Percentiles rank a stretch among this genome's conserved stretches.
phyloP scores from a whole-genome alignment of 257 asterid genomes.

The Solanum lycopersicoides region DNA sequence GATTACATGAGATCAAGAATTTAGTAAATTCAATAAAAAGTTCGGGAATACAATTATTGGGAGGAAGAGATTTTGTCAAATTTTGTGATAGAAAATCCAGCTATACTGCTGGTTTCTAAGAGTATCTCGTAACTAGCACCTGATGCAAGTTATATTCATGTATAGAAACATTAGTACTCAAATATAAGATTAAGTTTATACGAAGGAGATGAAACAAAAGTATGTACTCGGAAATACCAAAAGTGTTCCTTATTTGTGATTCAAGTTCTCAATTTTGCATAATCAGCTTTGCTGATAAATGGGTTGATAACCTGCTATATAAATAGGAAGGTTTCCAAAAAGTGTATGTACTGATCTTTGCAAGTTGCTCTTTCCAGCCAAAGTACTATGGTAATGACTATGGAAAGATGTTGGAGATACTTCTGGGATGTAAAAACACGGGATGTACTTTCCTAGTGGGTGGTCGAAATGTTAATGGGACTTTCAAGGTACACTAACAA shows the following conservation, averaged over 20 bases:
- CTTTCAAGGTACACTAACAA: conserved; percentile 46
- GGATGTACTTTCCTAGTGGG: conserved; percentile 88
- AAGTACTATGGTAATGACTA: conserved; percentile 68
- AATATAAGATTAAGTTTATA: background rate
- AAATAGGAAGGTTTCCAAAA: background rate
- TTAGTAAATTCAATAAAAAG: background rate
- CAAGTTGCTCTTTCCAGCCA: conserved; percentile 42
- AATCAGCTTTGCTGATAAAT: background rate
- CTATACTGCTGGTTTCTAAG: background rate
- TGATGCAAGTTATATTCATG: background rate
- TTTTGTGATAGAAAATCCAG: background rate
- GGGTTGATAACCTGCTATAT: background rate
- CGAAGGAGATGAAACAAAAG: background rate
- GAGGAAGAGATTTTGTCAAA: background rate
- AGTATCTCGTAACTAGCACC: background rate
- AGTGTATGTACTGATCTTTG: background rate
- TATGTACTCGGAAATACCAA: background rate
- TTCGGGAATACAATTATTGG: background rate
- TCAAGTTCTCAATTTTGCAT: background rate
- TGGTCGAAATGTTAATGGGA: conserved; percentile 64
- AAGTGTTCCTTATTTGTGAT: background rate
- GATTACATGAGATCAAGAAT: background rate
- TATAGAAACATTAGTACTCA: background rate
- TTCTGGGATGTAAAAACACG: conserved; percentile 64
- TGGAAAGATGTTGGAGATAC: conserved; percentile 62